A percentile compares a stretch with the other conserved stretches of the same genome.
phyloP scores from a whole-genome alignment of 2,329 filamentous ascomycete genomes.

The Diaporthe longicolla region DNA sequence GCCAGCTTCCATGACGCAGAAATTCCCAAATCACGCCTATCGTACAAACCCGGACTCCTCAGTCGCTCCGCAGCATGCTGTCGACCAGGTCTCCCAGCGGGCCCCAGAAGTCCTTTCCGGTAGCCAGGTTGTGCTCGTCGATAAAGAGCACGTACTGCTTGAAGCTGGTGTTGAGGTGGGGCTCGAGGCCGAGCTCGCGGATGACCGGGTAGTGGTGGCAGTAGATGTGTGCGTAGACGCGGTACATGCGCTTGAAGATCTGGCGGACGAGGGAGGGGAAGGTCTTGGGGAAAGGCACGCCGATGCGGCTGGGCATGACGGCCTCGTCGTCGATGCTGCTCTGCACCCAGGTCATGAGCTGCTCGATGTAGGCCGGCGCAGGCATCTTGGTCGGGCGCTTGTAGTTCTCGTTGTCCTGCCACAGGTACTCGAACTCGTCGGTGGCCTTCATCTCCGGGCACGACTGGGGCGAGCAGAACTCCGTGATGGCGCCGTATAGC shows the following conservation, averaged over 20 bases:
- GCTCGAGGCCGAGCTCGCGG: constrained; percentile 93
- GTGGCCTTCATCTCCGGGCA: constrained; percentile 99
- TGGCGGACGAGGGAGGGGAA: constrained; percentile 92
- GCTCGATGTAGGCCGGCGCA: constrained; percentile 96
- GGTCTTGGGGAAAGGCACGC: constrained; percentile 93
- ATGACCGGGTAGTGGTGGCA: constrained; percentile 99
- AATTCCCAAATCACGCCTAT: constrained; percentile 10
- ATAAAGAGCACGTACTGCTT: constrained; percentile 99
- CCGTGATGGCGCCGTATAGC: constrained; percentile 97
- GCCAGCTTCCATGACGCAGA: constrained; percentile 37
- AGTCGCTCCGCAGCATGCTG: constrained; percentile 97
- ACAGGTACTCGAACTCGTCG: constrained; percentile 99
- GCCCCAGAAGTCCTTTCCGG: constrained; percentile 97
- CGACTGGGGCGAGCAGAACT: constrained; percentile 97
- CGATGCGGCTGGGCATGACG: constrained; percentile 94
- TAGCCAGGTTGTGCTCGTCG: constrained; percentile 93
- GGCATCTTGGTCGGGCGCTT: constrained; percentile 98
- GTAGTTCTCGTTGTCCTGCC: constrained; percentile 96
- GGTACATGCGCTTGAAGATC: constrained; percentile 99
- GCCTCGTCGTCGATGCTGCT: constrained; percentile 95
- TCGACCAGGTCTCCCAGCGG: constrained; percentile 96
- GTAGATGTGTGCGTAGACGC: constrained; percentile 99
- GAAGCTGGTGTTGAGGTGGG: constrained; percentile 98
- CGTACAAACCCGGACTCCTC: constrained; percentile 45
- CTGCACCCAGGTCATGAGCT: constrained; percentile 97